Evolutionary conservation across 164 flowering plant species (phyloP).

Genomic region (Macadamia tetraphylla): DNA sequence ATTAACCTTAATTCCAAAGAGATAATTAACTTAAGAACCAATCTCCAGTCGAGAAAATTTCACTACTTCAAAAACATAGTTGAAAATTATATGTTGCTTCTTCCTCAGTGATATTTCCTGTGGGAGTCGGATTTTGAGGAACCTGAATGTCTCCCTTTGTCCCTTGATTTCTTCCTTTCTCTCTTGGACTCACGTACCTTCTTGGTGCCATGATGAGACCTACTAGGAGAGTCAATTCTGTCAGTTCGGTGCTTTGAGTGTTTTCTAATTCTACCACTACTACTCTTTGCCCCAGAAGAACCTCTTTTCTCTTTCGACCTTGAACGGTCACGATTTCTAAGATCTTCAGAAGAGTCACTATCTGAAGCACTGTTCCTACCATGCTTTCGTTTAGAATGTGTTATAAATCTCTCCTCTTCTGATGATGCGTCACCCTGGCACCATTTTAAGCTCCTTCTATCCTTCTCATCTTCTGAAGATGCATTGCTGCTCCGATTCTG

Average conservation of each 20-base stretch:
- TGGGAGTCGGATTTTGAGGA: constrained; percentile 6
- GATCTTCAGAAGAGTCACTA: constrained; percentile 41
- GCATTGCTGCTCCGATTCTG: constrained; percentile 1
- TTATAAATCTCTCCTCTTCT: background rate
- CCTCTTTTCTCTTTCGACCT: constrained; percentile 35
- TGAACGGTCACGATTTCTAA: constrained; percentile 27
- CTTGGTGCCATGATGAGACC: constrained; percentile 29
- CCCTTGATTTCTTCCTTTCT: constrained; percentile 32
- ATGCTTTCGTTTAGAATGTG: constrained; percentile 12
- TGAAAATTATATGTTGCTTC: background rate
- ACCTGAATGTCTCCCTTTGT: constrained; percentile 10
- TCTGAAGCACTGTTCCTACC: constrained; percentile 30
- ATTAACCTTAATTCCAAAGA: background rate
- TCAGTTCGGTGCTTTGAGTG: constrained; percentile 50
- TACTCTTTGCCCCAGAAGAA: constrained; percentile 47
- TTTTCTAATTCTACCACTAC: constrained; percentile 48
- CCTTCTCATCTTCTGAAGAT: constrained; percentile 22
- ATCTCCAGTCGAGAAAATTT: background rate
- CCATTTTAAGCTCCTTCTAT: background rate
- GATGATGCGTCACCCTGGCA: too few relatives aligned
- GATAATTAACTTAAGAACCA: background rate
- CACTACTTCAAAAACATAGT: background rate
- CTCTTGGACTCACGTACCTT: constrained; percentile 28
- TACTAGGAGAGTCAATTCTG: constrained; percentile 30
- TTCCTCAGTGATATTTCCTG: constrained; percentile 6